Base-by-base conservation (phyloP, 23 red algal species). In the Gracilariopsis chorda region DNA sequence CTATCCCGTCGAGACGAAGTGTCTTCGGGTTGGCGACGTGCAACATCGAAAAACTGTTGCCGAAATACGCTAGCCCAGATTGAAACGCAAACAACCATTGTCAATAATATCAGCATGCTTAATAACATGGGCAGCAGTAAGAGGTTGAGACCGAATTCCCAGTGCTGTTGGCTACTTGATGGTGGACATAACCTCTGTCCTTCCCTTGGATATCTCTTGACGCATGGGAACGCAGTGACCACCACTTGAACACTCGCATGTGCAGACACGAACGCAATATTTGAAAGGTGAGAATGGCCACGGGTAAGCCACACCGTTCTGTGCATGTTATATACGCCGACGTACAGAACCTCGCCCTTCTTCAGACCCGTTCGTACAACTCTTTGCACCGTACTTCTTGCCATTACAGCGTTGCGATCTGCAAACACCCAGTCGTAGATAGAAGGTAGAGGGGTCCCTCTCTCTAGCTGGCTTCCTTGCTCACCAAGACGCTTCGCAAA, bases 51-150 rank as follows among this genome's bases (percentile, higher is more conserved):
- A 52, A 85, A 57, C 46, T 63, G 80, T 69, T 67, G 80, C 60
- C 80, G 80, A 25, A 85, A 85, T 29, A 85, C 20, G 42, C 80
- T 69, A 30, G 60, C 80, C 80, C 80, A 85, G 9, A 69, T 46
- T 36, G 57, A 57, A 67, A 85, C 61, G 46, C 80, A 85, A 41
- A 85, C 80, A 4, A 85, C 80, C 80, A 85, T 85, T 47, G 60
- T 85, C 57, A 85, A 46, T 19, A 85, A 39, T 52, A 59, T 85
- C 45, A 85, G 67, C 80, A 59, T 67, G 39, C 56, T 69, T 30
- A 85, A 33, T 29, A 85, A 48, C 27, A 85, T 23, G 10, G 80
- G 80, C 56, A 63, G 25, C 56, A 85, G 25, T 28, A 85, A 32
- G 16, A 85, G 47, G 19, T 51, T 49, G 39, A 85, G 23, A 23